These are phyloP conservation scores for Barnettozyma pratensis DNA, from an alignment of 805 yeast genomes.

Conservation along the genomic window DNA sequence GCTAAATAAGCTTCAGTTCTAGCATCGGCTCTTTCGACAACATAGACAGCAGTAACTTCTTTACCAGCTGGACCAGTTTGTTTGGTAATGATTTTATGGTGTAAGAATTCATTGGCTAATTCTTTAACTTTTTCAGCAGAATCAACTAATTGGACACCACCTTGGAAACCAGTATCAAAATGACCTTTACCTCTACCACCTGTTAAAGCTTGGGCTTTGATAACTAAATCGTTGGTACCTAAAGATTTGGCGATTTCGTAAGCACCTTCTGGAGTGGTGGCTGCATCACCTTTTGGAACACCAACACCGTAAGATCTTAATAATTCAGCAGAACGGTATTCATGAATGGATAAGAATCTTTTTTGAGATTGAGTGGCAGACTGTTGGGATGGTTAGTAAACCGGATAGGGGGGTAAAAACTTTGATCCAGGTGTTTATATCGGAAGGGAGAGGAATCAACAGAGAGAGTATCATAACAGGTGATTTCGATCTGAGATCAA, in stretches of 20 bases:
- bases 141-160: constrained; percentile 90
- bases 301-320: constrained; percentile 78
- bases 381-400: constrained; percentile 3
- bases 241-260: constrained; percentile 73
- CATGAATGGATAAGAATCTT: constrained; percentile 89
- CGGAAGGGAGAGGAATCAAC: background rate
- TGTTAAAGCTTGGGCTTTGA: constrained; percentile 97
- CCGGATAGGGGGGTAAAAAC: background rate
- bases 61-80: constrained; percentile 98
- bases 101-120: constrained; percentile 83
- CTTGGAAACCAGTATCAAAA: constrained; percentile 91
- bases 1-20: constrained; percentile 94
- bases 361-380: constrained; percentile 23
- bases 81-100: constrained; percentile 92
- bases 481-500: no score
- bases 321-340: constrained; percentile 89
- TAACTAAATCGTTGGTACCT: constrained; percentile 76
- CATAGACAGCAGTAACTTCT: constrained; percentile 92
- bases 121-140: constrained; percentile 83
- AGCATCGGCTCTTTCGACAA: constrained; percentile 92
- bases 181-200: constrained; percentile 99
- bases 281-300: constrained; percentile 88
- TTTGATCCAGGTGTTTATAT: background rate
- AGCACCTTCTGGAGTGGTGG: constrained; percentile 87
- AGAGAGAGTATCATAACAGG: background rate